Evolutionary conservation across 1,284 basidiomycete species (phyloP).

Genomic region (Austroboletus sp.): DNA sequence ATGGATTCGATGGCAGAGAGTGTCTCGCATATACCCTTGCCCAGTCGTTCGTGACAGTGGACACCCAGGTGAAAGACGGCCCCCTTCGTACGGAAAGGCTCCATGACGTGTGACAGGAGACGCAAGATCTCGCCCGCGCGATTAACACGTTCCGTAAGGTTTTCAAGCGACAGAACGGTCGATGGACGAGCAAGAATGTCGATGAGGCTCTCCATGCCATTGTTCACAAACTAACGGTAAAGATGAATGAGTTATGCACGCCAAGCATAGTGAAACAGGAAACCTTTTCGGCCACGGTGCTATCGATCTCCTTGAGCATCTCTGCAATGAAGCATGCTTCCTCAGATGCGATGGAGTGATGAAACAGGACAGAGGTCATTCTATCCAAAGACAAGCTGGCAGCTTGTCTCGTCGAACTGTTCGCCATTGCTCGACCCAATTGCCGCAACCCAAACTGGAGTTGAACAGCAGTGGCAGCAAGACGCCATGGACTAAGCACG

Average conservation of each 20-base stretch:
- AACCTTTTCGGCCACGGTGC: conserved; percentile 62
- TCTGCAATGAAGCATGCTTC: conserved; percentile 75
- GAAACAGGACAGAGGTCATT: conserved; percentile 59
- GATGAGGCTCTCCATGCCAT: conserved; percentile 60
- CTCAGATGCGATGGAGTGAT: conserved; percentile 63
- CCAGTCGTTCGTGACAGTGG: conserved; percentile 50
- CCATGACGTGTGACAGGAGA: conserved; percentile 59
- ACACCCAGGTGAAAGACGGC: conserved; percentile 46
- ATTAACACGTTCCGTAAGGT: conserved; percentile 38
- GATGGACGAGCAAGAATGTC: conserved; percentile 45
- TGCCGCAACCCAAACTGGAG: conserved; percentile 68
- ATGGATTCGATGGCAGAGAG: conserved; percentile 40
- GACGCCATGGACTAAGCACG: conserved; percentile 72
- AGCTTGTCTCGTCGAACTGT: conserved; percentile 46
- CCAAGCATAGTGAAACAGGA: background rate
- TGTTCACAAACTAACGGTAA: conserved; percentile 59
- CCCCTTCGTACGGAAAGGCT: conserved; percentile 49
- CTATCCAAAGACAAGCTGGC: conserved; percentile 56
- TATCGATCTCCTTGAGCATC: conserved; percentile 63
- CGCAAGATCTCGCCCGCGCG: conserved; percentile 64
- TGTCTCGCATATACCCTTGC: conserved; percentile 42
- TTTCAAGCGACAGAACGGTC: conserved; percentile 25
- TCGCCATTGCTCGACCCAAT: conserved; percentile 56
- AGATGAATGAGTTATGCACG: background rate
- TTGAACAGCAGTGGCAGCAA: conserved; percentile 70